phyloP scores from a whole-genome alignment of 1,284 basidiomycete species.

The Trichosporon asahii region DNA sequence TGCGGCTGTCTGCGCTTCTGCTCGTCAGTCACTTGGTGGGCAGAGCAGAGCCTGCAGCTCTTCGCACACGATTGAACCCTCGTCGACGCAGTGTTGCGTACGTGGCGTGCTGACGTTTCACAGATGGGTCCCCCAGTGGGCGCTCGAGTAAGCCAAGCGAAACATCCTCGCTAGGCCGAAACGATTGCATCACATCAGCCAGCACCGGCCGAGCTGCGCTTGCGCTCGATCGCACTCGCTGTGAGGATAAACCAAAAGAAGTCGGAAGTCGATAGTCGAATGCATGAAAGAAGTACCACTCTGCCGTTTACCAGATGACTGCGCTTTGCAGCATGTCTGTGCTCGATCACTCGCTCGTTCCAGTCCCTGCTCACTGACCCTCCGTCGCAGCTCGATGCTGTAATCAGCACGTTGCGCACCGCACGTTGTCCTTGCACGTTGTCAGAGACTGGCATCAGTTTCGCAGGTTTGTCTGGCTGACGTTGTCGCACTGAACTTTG shows the following conservation, averaged over 20 bases:
- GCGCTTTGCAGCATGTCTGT: neutral
- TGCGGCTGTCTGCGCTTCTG: neutral
- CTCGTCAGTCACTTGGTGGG: neutral
- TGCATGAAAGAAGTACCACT: neutral
- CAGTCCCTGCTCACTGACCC: neutral
- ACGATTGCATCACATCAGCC: neutral
- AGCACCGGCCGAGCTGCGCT: neutral
- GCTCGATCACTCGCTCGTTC: neutral
- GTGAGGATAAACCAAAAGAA: neutral
- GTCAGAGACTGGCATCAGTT: too few species aligned
- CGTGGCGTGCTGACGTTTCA: neutral
- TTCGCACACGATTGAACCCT: neutral
- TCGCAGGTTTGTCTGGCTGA: neutral
- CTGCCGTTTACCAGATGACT: neutral
- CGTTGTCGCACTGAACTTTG: neutral
- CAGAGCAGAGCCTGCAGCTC: neutral
- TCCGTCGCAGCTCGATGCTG: too few species aligned
- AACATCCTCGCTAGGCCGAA: neutral
- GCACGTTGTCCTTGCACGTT: too few species aligned
- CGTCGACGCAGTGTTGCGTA: neutral
- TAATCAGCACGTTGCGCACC: too few species aligned
- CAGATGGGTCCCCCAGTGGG: constrained; percentile 10
- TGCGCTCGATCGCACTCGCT: neutral
- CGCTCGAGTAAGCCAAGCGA: neutral
- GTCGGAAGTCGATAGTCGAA: neutral